A percentile compares a stretch with the other conserved stretches of the same genome.
phyloP scores from a whole-genome alignment of 495 filamentous ascomycete species.

The Aspergillus sclerotiicarbonarius region DNA sequence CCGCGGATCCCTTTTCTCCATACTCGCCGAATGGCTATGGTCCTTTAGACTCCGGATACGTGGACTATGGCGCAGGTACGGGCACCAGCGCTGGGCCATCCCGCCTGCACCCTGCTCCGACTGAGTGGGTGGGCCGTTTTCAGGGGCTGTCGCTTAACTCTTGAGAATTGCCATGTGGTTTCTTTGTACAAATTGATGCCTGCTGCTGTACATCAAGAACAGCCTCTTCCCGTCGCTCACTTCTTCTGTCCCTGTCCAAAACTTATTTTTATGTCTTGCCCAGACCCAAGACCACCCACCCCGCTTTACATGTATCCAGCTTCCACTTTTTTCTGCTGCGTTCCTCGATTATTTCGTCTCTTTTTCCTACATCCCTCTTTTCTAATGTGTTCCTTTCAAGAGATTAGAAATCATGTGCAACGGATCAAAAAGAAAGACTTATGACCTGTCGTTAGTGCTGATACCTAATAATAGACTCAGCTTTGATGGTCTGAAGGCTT shows the following conservation, averaged over 20 bases:
- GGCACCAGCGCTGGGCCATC: constrained; percentile 26
- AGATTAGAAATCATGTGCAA: constrained; percentile 28
- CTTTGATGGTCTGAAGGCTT: constrained; percentile 23
- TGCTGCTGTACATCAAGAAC: not conserved
- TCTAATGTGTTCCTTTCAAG: constrained; percentile 13
- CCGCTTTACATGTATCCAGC: constrained; percentile 1
- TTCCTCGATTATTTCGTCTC: constrained; percentile 7
- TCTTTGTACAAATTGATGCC: not conserved
- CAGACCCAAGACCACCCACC: not conserved
- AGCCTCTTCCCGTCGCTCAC: not conserved
- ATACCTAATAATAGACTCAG: constrained; percentile 33
- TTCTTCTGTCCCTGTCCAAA: constrained; percentile 1
- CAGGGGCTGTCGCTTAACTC: constrained; percentile 54
- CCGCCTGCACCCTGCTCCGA: constrained; percentile 36
- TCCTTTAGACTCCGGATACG: constrained; percentile 32
- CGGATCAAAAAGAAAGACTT: constrained; percentile 24
- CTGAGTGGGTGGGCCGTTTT: constrained; percentile 47
- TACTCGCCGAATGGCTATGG: constrained; percentile 33
- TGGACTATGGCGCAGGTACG: constrained; percentile 31
- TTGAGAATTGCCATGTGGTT: constrained; percentile 18
- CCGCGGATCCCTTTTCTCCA: constrained; percentile 37
- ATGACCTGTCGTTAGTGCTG: constrained; percentile 30
- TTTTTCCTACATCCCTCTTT: constrained; percentile 15
- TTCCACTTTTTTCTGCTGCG: constrained; percentile 4
- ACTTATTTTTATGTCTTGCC: not conserved